phyloP scores from a whole-genome alignment of 441 rosid genomes.

The Biscutella laevigata region DNA sequence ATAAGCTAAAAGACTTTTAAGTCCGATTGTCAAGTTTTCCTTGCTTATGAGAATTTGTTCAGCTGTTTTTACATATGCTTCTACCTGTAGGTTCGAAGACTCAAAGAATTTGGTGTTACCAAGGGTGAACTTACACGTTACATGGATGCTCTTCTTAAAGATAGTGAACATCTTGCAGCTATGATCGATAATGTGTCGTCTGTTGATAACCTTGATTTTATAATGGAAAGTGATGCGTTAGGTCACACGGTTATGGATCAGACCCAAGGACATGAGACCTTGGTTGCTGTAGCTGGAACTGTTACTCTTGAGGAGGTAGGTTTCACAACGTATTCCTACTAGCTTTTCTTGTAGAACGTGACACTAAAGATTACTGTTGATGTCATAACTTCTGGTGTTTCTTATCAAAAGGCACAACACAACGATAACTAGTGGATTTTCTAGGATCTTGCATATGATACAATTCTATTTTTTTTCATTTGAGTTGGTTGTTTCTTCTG shows the following conservation, averaged over 20 bases:
- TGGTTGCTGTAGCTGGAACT: constrained; percentile 83
- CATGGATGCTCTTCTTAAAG: constrained; percentile 93
- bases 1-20: constrained; percentile 4
- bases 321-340: constrained; percentile 4
- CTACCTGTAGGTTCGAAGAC: constrained; percentile 77
- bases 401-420: constrained; percentile 6
- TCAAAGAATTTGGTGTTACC: constrained; percentile 97
- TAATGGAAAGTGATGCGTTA: constrained; percentile 96
- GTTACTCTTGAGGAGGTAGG: constrained; percentile 88
- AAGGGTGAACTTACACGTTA: constrained; percentile 95
- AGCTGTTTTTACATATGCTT: constrained; percentile 21
- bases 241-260: constrained; percentile 98
- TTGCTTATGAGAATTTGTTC: constrained; percentile 5
- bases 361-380: neutral
- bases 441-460: constrained; percentile 1
- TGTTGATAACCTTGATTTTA: constrained; percentile 96
- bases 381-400: neutral
- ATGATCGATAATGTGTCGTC: constrained; percentile 97
- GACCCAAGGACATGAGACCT: constrained; percentile 88
- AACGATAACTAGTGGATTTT: neutral
- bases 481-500: neutral
- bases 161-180: constrained; percentile 97
- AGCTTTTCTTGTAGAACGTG: neutral
- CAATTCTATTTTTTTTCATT: neutral
- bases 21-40: neutral